Evolutionary conservation across 805 yeast genomes (phyloP), one percentile per base, ranked within the genome.

Genomic region (Tetrapisispora pingtungensis): DNA sequence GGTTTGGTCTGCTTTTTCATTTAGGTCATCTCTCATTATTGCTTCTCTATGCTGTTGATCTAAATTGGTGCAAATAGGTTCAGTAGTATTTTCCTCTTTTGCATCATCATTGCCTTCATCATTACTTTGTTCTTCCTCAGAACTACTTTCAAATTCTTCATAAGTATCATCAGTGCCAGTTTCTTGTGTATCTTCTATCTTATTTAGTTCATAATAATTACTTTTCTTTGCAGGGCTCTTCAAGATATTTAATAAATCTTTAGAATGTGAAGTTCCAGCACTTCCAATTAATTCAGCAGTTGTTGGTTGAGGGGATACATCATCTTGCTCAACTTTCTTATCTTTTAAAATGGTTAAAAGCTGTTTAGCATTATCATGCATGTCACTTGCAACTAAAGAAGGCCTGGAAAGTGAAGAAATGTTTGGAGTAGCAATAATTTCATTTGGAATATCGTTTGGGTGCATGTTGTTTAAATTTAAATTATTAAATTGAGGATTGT

Each of bases 301-400:
- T 24, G 17, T 1, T 15, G 7, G 24, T 24, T 36, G 19, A 13
- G 33, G 33, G 27, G 24, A 26, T 17, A 30, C 7, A 14, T 32
- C 7, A 12, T 13, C 3, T 2, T 33, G 7, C 13, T 28, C 40
- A 12, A 17, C 2, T 17, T 38, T 42, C 2, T 43, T 44, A 34
- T 59, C 62, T 32, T 66, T 70, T 52, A 74, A 62, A 17, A 73
- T 59, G 2, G 72, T 68, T 43, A 73, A 62, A 13, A 74, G 31
- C 26, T 47, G 45, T 31, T 49, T 48, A 3, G 54, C 46, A 50
- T 57, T 39, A 33, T 33, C 31, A 5, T 15, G 17, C 22, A 31
- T 33, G 10, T 28, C 19, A 14, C 56, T 50, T 5, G 60, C 48
- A n/a, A 58, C 59, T 40, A 67, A 53, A 8, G 66, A 58, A 34